Percentiles rank a stretch among this genome's conserved stretches.
Evolutionary conservation across 176 grass and related monocot species (phyloP).

Genomic region (Lolium multiflorum): DNA sequence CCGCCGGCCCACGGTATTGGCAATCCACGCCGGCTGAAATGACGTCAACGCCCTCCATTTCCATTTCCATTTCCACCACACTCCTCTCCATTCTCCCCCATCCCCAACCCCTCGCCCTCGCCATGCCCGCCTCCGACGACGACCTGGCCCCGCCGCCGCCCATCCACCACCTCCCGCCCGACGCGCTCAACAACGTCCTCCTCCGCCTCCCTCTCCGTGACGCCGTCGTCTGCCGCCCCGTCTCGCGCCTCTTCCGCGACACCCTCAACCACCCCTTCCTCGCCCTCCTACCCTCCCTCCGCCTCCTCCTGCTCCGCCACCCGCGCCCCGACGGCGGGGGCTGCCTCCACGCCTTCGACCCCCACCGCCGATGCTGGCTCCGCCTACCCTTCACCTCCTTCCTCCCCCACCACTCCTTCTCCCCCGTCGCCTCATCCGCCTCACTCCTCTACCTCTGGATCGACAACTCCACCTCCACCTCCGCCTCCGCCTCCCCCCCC

Average conservation of each 20-base stretch:
- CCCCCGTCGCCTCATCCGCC: slow-evolving; percentile 78
- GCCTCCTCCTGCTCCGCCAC: slow-evolving; percentile 80
- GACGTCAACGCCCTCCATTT: slow-evolving; percentile 18
- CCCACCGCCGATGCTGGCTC: slow-evolving; percentile 68
- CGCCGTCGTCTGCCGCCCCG: slow-evolving; percentile 71
- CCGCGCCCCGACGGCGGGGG: slow-evolving; percentile 66
- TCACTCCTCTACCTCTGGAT: slow-evolving; percentile 99
- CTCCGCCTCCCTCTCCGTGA: slow-evolving; percentile 78
- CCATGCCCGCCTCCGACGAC: slow-evolving; percentile 31
- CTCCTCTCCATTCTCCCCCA: too few relatives aligned
- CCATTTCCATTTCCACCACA: background rate
- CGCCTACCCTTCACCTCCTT: slow-evolving; percentile 82
- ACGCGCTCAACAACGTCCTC: slow-evolving; percentile 86
- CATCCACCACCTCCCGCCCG: slow-evolving; percentile 79
- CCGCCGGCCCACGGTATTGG: background rate
- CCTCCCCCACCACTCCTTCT: slow-evolving; percentile 86
- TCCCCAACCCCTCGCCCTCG: background rate
- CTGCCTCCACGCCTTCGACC: slow-evolving; percentile 90
- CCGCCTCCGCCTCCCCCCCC: background rate
- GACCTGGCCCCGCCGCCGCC: slow-evolving; percentile 40
- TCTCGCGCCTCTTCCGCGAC: slow-evolving; percentile 68
- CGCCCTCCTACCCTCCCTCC: slow-evolving; percentile 56
- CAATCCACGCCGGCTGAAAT: slow-evolving; percentile 7
- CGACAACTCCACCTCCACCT: slow-evolving; percentile 40
- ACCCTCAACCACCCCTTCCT: slow-evolving; percentile 57